Base-by-base conservation (phyloP, 176 grass and related monocot genomes). In the Chrysopogon serrulatus region DNA sequence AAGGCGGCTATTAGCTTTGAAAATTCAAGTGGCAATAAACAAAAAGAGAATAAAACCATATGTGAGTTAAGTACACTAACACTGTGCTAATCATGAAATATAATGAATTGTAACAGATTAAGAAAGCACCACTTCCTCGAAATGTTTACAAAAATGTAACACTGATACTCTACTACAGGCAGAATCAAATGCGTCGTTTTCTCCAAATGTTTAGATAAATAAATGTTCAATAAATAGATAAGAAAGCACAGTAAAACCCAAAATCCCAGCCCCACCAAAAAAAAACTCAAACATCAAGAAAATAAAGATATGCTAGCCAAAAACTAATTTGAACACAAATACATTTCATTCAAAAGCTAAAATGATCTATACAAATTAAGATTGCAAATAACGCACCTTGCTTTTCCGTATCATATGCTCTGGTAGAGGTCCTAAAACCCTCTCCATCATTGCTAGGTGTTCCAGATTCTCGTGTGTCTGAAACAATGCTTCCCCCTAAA, bases 381-480 rank as follows among this genome's bases (percentile, higher is more conserved):
- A 6, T 53, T 33, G 75, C 32, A 34, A 71, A 70, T 27, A 83
- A 19, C 37, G 1, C 39, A 98, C 95, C 90, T 91, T 42, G 95
- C 86, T 89, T 91, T 91, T 92, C 56, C 84, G 63, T 75, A 94
- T 98, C 92, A 98, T 98, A 71, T 80, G 88, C 71, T 91, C 92
- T 53, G 95, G 92, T 28, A 97, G 23, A 39, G 90, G 92, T 76
- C 95, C 95, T 78, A 98, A 76, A 94, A 98, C 92, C 61, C 86
- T 92, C 86, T 98, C 95, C 95, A 98, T 98, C 95, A 98, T 98
- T 57, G 95, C 92, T 56, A 98, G 69, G 84, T 98, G 95, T 83
- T 98, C 95, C 75, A 94, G 79, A 80, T 98, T 94, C 74, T 98
- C 95, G 37, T 98, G 95, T 67, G 95, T 98, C 47, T 92, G 95